Evolutionary conservation across 1,284 basidiomycete genomes (phyloP), one percentile per base, ranked within the genome.

Genomic region (Cryptococcus sp.): DNA sequence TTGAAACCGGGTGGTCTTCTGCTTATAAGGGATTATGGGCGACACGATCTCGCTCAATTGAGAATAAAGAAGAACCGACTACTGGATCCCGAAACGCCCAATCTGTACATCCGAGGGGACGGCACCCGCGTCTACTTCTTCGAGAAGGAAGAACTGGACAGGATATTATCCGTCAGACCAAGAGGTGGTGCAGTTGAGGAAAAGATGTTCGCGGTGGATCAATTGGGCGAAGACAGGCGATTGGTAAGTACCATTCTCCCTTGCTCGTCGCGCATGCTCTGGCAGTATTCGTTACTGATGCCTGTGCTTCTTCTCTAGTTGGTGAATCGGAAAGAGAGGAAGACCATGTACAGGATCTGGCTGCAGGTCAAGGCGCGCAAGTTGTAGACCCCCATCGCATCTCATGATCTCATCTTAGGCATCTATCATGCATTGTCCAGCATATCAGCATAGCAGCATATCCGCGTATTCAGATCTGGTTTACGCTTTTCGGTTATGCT

Each of bases 71-170:
- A 85, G 19, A 87, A 89, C 2, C 83, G 96, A 31, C 83, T 99
- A 63, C 83, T 99, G 16, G 89, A 91, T 42, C 91, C 94, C 52
- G 94, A 93, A 72, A 91, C 93, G 62, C 92, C 95, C 52, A 94
- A 95, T 74, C 90, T 95, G 64, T 97, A 97, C 71, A 88, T 94
- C 51, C 85, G 95, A 49, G 95, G 95, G 1, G 95, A 99, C 78
- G 95, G 94, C 65, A 99, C 95, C 0, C 83, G 96, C 39, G 94
- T 97, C 0, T 97, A 96, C 77, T 97, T 96, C 76, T 97, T 97
- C 69, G 89, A 66, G 20, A 68, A 70, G 91, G 91, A 93, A 68
- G 91, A 96, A 75, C 80, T 96, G 0, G 85, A 88, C 0, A 75
- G 86, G 40, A 82, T 95, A 53, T 90, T 95, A 72, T 90, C 89